Evolutionary conservation across 2,329 filamentous ascomycete species (phyloP).

Genomic region (Nannizzia gypsea): DNA sequence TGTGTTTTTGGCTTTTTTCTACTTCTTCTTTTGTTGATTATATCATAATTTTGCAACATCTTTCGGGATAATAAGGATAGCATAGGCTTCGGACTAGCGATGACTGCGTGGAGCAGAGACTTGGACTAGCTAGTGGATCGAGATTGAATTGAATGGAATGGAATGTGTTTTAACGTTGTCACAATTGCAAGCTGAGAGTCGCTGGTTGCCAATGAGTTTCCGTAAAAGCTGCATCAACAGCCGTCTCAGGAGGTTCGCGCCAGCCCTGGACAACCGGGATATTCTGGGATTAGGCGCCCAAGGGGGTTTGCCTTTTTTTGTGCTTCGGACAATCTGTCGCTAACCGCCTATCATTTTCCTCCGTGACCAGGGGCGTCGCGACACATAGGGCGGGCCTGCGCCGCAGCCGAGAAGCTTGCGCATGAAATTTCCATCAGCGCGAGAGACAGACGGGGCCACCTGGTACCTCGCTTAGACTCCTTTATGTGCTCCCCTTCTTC

Average conservation of each 20-base stretch:
- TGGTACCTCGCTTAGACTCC: too few relatives aligned
- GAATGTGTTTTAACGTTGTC: background rate
- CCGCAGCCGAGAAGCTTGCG: background rate
- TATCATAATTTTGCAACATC: slow-evolving; percentile 6
- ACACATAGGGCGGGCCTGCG: background rate
- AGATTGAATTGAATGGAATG: background rate
- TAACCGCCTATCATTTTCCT: slow-evolving; percentile 2
- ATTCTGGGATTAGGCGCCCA: background rate
- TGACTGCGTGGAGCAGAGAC: background rate
- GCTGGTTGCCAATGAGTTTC: background rate
- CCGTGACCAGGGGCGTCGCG: background rate
- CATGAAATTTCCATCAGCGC: background rate
- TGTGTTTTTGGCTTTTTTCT: slow-evolving; percentile 14
- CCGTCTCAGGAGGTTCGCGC: background rate
- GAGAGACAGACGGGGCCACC: background rate
- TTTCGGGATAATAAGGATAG: background rate
- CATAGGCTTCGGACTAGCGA: background rate
- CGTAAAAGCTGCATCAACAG: background rate
- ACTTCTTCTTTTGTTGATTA: slow-evolving; percentile 11
- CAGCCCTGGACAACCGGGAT: background rate
- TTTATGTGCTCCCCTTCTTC: background rate
- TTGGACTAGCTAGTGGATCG: background rate
- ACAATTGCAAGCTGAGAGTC: background rate
- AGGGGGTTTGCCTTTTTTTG: background rate
- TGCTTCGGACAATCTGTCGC: background rate